These are phyloP conservation scores for Parachaetomium inaequale DNA, from an alignment of 495 filamentous ascomycete species.

Conservation along the genomic window DNA sequence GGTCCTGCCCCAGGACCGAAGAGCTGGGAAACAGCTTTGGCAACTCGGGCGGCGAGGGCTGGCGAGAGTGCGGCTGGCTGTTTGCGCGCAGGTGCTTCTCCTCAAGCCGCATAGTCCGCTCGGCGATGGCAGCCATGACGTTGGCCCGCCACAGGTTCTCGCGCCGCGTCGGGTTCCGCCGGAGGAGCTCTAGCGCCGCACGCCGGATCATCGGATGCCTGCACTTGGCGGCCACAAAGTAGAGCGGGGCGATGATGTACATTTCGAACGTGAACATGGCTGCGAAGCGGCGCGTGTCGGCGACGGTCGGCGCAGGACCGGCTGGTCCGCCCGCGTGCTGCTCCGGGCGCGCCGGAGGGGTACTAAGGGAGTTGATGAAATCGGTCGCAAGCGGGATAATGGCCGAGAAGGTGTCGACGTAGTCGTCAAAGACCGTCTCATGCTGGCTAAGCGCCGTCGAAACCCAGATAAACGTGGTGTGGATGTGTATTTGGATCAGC, in stretches of 20 bases:
- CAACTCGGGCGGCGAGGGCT: conserved; percentile 15
- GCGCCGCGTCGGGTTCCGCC: conserved; percentile 30
- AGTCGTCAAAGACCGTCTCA: conserved; percentile 39
- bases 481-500: conserved; percentile 31
- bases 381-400: conserved; percentile 35
- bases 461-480: conserved; percentile 36
- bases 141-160: conserved; percentile 43
- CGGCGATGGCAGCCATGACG: conserved; percentile 36
- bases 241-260: conserved; percentile 48
- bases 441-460: conserved; percentile 35
- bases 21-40: conserved; percentile 7
- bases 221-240: conserved; percentile 50
- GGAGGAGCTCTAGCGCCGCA: conserved; percentile 40
- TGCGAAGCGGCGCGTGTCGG: conserved; percentile 25
- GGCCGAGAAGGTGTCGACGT: conserved; percentile 36
- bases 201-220: conserved; percentile 43
- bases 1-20: conserved; percentile 9
- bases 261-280: conserved; percentile 49
- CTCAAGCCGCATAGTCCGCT: conserved; percentile 32
- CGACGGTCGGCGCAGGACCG: background rate
- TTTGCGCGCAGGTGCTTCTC: conserved; percentile 28
- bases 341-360: conserved; percentile 3
- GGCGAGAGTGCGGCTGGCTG: conserved; percentile 14
- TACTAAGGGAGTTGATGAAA: conserved; percentile 27
- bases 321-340: conserved; percentile 6